Base-by-base conservation (phyloP, 1,139 yeast species). In the Pichia sp. region DNA sequence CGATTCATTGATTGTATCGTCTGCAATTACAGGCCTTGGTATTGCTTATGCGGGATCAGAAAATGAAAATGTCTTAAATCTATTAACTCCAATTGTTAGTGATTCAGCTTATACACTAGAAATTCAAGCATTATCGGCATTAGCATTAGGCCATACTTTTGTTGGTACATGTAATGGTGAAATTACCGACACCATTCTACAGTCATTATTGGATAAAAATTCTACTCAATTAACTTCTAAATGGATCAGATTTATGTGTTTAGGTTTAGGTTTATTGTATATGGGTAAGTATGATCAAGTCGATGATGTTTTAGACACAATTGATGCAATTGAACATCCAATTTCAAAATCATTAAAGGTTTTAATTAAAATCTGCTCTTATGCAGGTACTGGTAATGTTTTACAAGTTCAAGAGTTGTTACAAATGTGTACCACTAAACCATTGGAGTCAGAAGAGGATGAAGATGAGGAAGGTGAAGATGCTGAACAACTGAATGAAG, bases 361-460 rank as follows among this genome's bases (percentile, higher is more conserved):
- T 7, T 74, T 94, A 63, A 92, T 94, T 30, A 89, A 86, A 55
- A 85, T 90, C 47, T 87, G 97, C 71, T 95, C 97, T 8, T 90
- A 85, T 68, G 95, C 97, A 18, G 99, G 98, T 55, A 88, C 97
- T 40, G 99, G 98, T 59, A 94, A 94, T 64, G 99, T 94, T 39
- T 77, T 94, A 56, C 95, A 90, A 69, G 86, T 94, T 54, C 99
- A 94, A 71, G 80, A 88, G 35, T 74, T 94, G 61, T 77, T 92
- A 59, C 95, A 88, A 61, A 87, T 89, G 76, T 80, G 96, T 61
- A 84, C 95, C 4, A 68, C 69, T 2, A 71, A 69, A 40, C 68
- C 69, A 20, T 74, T 70, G 22, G 72, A 71, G 5, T 73, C 68
- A 8, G 73, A 68, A 15, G 74, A 69, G 1, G 77, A 74, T 8